These are phyloP conservation scores for Entonaema liquescens DNA, from an alignment of 495 filamentous ascomycete genomes.

Conservation along the genomic window DNA sequence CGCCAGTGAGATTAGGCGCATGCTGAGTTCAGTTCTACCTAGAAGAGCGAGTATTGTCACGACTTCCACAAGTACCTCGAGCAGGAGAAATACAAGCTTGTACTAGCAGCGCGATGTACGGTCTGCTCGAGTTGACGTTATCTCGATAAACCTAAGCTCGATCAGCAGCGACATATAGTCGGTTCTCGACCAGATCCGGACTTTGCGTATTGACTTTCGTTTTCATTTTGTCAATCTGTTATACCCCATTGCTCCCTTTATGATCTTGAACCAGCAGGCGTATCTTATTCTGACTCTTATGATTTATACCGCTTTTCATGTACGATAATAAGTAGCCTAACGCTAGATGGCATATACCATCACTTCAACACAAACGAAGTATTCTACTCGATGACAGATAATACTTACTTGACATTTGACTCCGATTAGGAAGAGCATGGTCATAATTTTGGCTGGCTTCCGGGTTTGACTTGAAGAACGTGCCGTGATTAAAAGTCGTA, in stretches of 20 bases:
- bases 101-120: constrained; percentile 13
- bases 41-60: constrained; percentile 21
- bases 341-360: not conserved
- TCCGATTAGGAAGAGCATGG: not conserved
- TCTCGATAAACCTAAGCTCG: constrained; percentile 2
- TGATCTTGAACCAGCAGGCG: not conserved
- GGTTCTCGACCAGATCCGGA: not conserved
- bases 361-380: not conserved
- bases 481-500: not conserved
- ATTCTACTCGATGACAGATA: not conserved
- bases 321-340: not conserved
- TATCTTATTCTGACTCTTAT: too few species aligned
- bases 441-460: not conserved
- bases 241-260: not conserved
- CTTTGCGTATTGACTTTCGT: not conserved
- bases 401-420: not conserved
- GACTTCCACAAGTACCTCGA: not conserved
- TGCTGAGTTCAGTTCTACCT: constrained; percentile 22
- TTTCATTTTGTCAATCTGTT: not conserved
- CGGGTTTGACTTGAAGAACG: not conserved
- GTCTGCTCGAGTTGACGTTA: not conserved
- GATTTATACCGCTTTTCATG: too few species aligned
- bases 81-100: constrained; percentile 7
- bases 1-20: constrained; percentile 29
- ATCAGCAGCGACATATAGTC: not conserved